Evolutionary conservation across 495 filamentous ascomycete genomes (phyloP), one percentile per base, ranked within the genome.

Genomic region (Antarctomyces pellizariae): DNA sequence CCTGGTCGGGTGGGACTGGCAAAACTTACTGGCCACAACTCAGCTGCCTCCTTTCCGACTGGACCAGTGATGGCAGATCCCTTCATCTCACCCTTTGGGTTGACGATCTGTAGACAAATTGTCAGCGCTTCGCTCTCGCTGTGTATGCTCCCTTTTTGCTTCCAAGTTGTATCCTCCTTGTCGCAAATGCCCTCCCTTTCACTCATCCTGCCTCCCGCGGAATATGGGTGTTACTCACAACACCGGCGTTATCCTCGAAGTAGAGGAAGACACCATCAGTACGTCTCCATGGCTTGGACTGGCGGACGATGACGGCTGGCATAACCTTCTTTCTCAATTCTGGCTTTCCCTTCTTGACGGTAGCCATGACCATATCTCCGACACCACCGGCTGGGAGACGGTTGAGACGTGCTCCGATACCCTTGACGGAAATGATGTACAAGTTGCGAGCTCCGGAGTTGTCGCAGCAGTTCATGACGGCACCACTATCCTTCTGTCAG

Each of bases 21-120:
- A 8, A n/a, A 33, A 59, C 73, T 56, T 62, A 84, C 76, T 54
- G 86, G 86, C 86, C 86, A 97, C 48, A 95, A 68, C 63, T 97
- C 86, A 54, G 86, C 86, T 53, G 86, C 89, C 59, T 97, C 86
- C 73, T 97, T 99, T 52, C 89, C 86, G 50, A 99, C 89, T 30
- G 89, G 89, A 32, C 86, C 86, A 40, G 86, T 99, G 50, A 99
- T 95, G 53, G 86, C 86, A 35, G 78, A 90, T 49, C 86, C 86
- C 71, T 99, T 99, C 86, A 99, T 99, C 64, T 99, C 86, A 60
- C 86, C 86, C 73, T 99, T 99, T 57, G 82, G 79, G 67, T 99
- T 99, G 65, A 99, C 89, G 48, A 95, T 99, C 82, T 90, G 48
- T 23, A 26, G 31, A 9, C 6, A 21, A 21, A 21, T 21, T 21